These are phyloP conservation scores for Wilcoxina mikolae DNA, from an alignment of 495 filamentous ascomycete species.

Conservation along the genomic window DNA sequence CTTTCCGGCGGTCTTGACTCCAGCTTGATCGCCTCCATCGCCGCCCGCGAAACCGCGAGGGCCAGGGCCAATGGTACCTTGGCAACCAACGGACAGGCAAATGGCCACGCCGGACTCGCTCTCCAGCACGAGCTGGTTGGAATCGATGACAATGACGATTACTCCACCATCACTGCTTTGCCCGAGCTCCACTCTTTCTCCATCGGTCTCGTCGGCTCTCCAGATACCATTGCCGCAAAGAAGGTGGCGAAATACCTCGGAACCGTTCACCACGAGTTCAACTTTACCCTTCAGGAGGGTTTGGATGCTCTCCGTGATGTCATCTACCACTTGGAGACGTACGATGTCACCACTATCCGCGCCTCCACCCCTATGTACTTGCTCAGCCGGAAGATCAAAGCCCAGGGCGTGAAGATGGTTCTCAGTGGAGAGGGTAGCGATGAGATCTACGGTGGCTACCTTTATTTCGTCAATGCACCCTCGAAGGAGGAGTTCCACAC, in stretches of 20 bases:
- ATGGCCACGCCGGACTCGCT: conserved; percentile 25
- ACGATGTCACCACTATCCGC: conserved; percentile 95
- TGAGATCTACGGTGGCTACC: conserved; percentile 95
- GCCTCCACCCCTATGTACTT: conserved; percentile 98
- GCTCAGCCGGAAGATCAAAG: conserved; percentile 95
- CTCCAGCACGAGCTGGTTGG: conserved; percentile 58
- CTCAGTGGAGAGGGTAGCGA: conserved; percentile 90
- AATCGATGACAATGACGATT: conserved; percentile 77
- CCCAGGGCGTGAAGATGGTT: conserved; percentile 98
- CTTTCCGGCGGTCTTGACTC: conserved; percentile 94
- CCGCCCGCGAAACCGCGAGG: conserved; percentile 74
- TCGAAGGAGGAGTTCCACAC: conserved; percentile 81
- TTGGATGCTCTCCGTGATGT: conserved; percentile 92
- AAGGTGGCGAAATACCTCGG: conserved; percentile 91
- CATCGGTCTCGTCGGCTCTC: conserved; percentile 80
- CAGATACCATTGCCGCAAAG: conserved; percentile 74
- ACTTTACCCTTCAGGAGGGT: conserved; percentile 92
- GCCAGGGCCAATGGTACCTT: conserved; percentile 45
- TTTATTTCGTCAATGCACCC: conserved; percentile 94
- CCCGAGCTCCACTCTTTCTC: conserved; percentile 97
- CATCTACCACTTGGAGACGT: conserved; percentile 94
- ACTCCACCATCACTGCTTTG: conserved; percentile 80
- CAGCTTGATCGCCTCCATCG: conserved; percentile 85
- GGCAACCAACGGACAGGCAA: conserved; percentile 33
- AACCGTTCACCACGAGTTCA: conserved; percentile 94